Conservation (phyloP, 768 basidiomycete species). For the Tulasnella sp. region DNA sequence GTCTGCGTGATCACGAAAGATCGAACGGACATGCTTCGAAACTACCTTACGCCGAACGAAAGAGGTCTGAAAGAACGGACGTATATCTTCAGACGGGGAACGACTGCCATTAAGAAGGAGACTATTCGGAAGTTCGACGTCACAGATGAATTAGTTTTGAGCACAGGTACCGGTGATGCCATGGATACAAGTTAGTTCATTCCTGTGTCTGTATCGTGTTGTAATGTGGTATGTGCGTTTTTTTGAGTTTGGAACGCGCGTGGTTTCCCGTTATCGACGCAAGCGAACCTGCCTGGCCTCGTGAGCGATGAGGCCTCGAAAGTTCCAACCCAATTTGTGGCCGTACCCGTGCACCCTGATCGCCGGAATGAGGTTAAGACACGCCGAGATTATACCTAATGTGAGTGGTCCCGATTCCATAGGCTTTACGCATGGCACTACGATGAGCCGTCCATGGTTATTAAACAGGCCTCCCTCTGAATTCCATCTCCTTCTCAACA, state of each 20-base stretch:
- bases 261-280: neutral
- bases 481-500: neutral
- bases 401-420: neutral
- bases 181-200: constrained; percentile 70
- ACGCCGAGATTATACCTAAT: neutral
- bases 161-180: constrained; percentile 52
- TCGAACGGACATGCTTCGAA: constrained; percentile 88
- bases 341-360: neutral
- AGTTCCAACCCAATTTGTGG: neutral
- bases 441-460: neutral
- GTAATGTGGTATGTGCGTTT: neutral
- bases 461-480: neutral
- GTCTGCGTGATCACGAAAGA: constrained; percentile 89
- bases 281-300: neutral
- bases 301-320: neutral
- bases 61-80: constrained; percentile 59
- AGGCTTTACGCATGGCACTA: neutral
- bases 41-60: constrained; percentile 88
- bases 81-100: constrained; percentile 74
- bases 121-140: constrained; percentile 61
- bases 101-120: constrained; percentile 87
- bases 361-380: neutral
- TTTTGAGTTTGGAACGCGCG: constrained; percentile 3
- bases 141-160: constrained; percentile 63
- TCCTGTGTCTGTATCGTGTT: neutral